Base-by-base conservation (phyloP, 2,329 filamentous ascomycete genomes). In the Colletotrichum noveboracense region DNA sequence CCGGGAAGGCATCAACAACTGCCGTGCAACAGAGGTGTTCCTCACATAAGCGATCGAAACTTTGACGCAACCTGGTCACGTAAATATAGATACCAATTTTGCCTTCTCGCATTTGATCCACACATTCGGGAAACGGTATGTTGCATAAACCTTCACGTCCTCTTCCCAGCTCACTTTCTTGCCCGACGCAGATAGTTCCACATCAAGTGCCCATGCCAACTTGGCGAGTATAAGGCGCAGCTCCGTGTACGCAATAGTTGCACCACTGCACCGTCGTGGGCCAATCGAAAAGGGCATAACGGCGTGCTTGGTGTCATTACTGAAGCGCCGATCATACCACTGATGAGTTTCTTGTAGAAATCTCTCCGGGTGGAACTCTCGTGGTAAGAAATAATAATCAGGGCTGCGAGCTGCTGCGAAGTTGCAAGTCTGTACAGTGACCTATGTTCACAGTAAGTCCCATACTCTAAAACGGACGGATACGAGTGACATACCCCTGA, bases 401-500 rank as follows among this genome's bases (percentile, higher is more conserved):
- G 30, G 21, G 16, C 21, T 38, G 12, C 30, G 66, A 5, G 66
- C 34, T 18, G 55, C 7, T 0, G 55, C 66, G 8, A 69, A 61
- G 9, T 26, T n/a, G 18, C n/a, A 36, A 7, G 30, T 61, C 34
- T 69, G 66, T 4, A 69, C 66, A 9, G 32, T 38, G 4, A 48
- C 18, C 66, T 69, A 1, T 18, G 16, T 9, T 16, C 12, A 48
- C 3, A 43, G 3, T 32, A 7, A 18, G 16, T 60, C 8, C 2
- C 2, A 4, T 1, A 5, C 10, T 5, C 12, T 13, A 0, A 28
- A 6, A 9, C 8, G 3, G 14, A 16, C 1, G 2, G 12, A 13
- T 2, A 0, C 7, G 2, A 18, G 3, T 2, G 5, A 38, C 66
- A 21, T 34, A 69, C 55, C 14, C 66, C 66, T 28, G 30, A 16